Base-by-base conservation (phyloP, 2,329 filamentous ascomycete genomes). In the Corynespora cassiicola region DNA sequence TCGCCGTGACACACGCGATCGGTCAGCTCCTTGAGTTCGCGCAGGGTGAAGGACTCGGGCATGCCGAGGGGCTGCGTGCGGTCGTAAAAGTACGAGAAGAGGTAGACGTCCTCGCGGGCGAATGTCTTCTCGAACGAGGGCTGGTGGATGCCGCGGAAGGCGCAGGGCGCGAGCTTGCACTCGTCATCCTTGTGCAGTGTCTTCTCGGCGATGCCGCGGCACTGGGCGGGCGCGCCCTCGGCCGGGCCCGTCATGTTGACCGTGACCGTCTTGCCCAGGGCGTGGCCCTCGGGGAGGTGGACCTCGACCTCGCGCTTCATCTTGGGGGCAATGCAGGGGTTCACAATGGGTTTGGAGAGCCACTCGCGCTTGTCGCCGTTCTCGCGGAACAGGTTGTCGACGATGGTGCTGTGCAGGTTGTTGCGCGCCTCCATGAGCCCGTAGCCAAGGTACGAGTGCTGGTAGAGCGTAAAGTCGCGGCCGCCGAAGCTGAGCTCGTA, bases 31-130 rank as follows among this genome's bases (percentile, higher is more conserved):
- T 91, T 86, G 61, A 99, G 80, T 75, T 99, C 94, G 32, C 85
- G 82, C 21, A 99, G 76, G 1, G 91, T 96, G 72, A 97, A 99
- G 5, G 88, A 91, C 54, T 96, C 90, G n/a, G 95, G 94, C 90
- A 99, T 97, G 53, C 95, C 95, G 8, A 99, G 82, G 4, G 90
- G 89, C 68, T 88, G 82, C 16, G 88, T 95, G 60, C 95, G 91
- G 76, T 99, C 94, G 74, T 87, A 96, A 74, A 99, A 99, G 80
- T 95, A 99, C 19, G 89, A 95, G 73, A 99, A 92, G 56, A 97
- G 90, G 74, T 92, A 99, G 24, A 97, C 83, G 59, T 96, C 91
- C 71, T 97, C 92, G 48, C 80, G 81, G 17, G 88, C 76, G 61
- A 99, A 99, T 0, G 94, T 99, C 78, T 96, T 95, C 55, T 84